phyloP scores from a whole-genome alignment of 257 asterid genomes.

The Nicotiana knightiana region DNA sequence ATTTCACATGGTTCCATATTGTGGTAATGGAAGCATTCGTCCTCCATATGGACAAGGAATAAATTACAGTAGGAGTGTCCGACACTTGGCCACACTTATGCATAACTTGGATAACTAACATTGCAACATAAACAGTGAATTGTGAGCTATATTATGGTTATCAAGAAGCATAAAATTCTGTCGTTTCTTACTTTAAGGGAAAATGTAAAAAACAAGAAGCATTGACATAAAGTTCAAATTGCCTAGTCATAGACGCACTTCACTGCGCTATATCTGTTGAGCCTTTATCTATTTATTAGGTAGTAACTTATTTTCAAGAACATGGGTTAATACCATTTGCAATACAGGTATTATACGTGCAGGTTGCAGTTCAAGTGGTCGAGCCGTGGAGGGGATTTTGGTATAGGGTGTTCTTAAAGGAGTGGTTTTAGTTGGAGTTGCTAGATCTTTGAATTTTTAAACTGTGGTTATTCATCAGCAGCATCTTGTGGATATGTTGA shows the following conservation, averaged over 20 bases:
- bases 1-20: not conserved
- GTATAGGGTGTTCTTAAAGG: constrained; percentile 28
- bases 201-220: not conserved
- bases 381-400: constrained; percentile 24
- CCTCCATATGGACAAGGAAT: not conserved
- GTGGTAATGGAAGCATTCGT: not conserved
- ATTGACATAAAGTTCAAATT: not conserved
- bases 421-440: constrained; percentile 22
- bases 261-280: not conserved
- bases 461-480: constrained; percentile 16
- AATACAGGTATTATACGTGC: constrained; percentile 17
- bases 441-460: constrained; percentile 22
- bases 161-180: not conserved
- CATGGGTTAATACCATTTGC: not conserved
- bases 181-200: not conserved
- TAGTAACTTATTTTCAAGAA: not conserved
- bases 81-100: not conserved
- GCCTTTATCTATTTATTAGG: not conserved
- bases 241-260: not conserved
- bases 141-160: not conserved
- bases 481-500: constrained; percentile 20
- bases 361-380: constrained; percentile 29
- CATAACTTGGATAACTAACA: not conserved
- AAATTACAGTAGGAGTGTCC: not conserved
- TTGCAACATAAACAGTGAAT: not conserved